Evolutionary conservation across 2,329 filamentous ascomycete genomes (phyloP), one percentile per base, ranked within the genome.

Genomic region (Fusarium sp.): DNA sequence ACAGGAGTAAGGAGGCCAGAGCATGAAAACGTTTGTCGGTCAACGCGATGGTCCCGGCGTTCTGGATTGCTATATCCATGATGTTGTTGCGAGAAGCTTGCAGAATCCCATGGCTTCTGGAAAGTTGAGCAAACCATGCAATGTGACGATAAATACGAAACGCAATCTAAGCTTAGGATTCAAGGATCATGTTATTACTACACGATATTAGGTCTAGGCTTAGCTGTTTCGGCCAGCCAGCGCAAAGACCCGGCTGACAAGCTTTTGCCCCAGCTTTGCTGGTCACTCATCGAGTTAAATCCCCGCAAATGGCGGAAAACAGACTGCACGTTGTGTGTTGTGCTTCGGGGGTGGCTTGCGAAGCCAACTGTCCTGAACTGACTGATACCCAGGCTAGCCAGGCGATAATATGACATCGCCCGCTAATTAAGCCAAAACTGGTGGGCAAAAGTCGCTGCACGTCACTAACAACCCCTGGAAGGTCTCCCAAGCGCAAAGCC

Each of bases 181-280:
- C 41, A 66, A 23, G 47, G 62, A 47, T 50, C 62, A 55, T 65
- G 31, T 60, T 36, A 52, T 36, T 23, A 47, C 44, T 36, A 40
- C 53, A 40, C 31, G 50, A 44, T 11, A 52, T 60, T 60, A 40
- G 50, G 53, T 40, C 47, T 68, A 47, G 47, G 58, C 42, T 42
- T 65, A 57, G 58, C 42, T 52, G 67, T 67, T 70, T 70, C 63
- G 45, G 54, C 46, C 51, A 49, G 50, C 42, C 51, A 49, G 50
- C 42, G 30, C 38, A 56, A 62, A 49, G 44, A 67, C 53, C 58
- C 51, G 58, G 55, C 61, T 34, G 67, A 70, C 62, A 64, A 70
- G 67, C 67, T 70, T 70, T 63, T 44, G 51, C 67, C 67, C 67
- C 55, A 34, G 62, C 67, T 61, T 70, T 65, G 33, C 26, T 36